Conservation (phyloP, 2,329 filamentous ascomycete genomes). For the Dactylellina sp. region DNA sequence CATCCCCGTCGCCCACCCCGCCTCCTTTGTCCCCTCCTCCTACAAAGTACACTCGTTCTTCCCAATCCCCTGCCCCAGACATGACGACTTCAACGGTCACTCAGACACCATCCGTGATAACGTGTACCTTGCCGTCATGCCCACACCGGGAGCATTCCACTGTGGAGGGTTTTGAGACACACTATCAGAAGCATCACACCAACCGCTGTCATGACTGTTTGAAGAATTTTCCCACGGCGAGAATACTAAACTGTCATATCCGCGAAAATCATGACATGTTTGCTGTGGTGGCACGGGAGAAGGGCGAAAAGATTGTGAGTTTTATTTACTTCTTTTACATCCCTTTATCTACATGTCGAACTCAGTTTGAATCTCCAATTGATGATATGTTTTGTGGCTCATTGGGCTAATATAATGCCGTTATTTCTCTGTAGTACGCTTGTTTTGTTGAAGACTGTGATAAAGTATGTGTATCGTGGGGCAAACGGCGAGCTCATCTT, state of each 20-base stretch:
- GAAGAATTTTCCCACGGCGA: conserved; percentile 46
- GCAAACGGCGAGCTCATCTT: conserved; percentile 44
- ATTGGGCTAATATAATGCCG: too few species aligned
- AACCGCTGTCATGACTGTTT: conserved; percentile 53
- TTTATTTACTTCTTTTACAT: neutral
- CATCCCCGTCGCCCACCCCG: conserved; percentile 23
- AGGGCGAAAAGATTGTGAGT: conserved; percentile 55
- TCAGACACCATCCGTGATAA: conserved; percentile 20
- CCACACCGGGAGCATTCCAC: conserved; percentile 39
- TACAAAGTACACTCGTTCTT: conserved; percentile 46
- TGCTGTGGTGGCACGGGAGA: conserved; percentile 38
- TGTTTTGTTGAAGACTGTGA: conserved; percentile 51
- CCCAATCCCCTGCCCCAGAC: conserved; percentile 19
- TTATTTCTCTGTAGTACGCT: conserved; percentile 19
- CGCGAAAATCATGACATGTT: conserved; percentile 57
- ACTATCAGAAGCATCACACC: conserved; percentile 49
- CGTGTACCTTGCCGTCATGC: conserved; percentile 42
- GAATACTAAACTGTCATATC: conserved; percentile 55
- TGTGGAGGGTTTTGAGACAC: conserved; percentile 39
- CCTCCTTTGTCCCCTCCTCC: conserved; percentile 20
- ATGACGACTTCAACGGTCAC: neutral
- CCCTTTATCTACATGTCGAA: neutral
- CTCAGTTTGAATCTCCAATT: too few species aligned
- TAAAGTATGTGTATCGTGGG: conserved; percentile 42
- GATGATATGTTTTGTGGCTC: too few species aligned